A percentile compares a stretch with the other conserved stretches of the same genome.
phyloP scores from a whole-genome alignment of 176 grass and related monocot genomes.

The Oropetium thomaeum region DNA sequence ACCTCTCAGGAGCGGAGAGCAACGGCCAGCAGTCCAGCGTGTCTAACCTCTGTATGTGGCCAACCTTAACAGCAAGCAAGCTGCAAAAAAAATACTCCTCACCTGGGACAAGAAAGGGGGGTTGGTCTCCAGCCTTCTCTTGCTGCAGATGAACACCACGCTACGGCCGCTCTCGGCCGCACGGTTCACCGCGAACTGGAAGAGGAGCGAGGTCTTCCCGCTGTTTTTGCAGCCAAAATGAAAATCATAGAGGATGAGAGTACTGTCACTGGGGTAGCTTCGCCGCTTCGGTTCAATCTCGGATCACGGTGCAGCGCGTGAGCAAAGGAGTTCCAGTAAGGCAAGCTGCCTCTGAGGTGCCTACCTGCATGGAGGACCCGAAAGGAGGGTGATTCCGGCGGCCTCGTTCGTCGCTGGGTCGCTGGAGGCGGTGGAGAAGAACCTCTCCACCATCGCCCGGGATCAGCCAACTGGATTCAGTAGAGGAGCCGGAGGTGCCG shows the following conservation, averaged over 20 bases:
- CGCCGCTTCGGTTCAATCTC: background rate
- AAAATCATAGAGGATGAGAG: background rate
- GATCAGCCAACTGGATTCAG: background rate
- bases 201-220: constrained; percentile 89
- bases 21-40: background rate
- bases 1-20: background rate
- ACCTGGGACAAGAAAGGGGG: constrained; percentile 84
- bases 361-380: constrained; percentile 67
- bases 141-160: constrained; percentile 92
- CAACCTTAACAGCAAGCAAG: background rate
- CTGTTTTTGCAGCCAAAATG: constrained; percentile 35
- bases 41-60: background rate
- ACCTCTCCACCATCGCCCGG: constrained; percentile 46
- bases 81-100: background rate
- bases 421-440: constrained; percentile 48
- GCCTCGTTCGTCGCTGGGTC: background rate
- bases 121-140: constrained; percentile 66
- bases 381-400: constrained; percentile 50
- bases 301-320: background rate
- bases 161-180: constrained; percentile 43
- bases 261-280: background rate
- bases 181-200: constrained; percentile 84
- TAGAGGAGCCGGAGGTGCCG: background rate
- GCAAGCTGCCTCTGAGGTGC: background rate
- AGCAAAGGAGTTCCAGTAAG: background rate